A percentile compares a stretch with the other conserved stretches of the same genome.
Evolutionary conservation across 176 grass and related monocot species (phyloP).

Genomic region (Carex cristatella): DNA sequence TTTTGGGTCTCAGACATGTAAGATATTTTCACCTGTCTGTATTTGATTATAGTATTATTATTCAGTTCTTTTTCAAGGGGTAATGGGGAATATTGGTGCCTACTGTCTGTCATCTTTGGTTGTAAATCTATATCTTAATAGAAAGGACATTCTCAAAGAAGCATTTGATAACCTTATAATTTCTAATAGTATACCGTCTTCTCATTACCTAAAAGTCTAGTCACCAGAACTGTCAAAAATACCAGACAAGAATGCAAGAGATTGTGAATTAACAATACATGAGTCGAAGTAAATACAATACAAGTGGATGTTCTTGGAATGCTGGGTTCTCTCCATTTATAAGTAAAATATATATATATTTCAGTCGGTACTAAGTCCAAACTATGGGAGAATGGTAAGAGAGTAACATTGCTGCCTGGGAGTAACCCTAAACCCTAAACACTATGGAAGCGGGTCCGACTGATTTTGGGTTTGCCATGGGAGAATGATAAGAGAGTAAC

Average conservation of each 20-base stretch:
- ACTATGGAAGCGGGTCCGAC: no score
- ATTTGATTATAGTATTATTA: neutral
- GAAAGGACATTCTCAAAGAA: conserved; percentile 36
- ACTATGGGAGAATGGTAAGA: no score
- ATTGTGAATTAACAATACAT: no score
- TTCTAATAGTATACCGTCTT: neutral
- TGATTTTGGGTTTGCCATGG: no score
- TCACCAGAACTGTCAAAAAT: neutral
- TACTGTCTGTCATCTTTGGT: conserved; percentile 20
- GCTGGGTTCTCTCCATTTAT: no score
- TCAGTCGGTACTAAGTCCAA: no score
- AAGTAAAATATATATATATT: no score
- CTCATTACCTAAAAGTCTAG: neutral
- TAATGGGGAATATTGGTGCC: conserved; percentile 1
- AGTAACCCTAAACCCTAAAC: no score
- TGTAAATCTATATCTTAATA: conserved; percentile 32
- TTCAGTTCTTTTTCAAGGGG: neutral
- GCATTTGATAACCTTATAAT: neutral
- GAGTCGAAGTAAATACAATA: no score
- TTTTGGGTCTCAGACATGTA: conserved; percentile 9
- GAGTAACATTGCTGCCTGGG: no score
- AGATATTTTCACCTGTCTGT: neutral
- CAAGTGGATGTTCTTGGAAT: no score
- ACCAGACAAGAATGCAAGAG: neutral
- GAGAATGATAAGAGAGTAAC: no score